Evolutionary conservation across 1,284 basidiomycete species (phyloP).

Genomic region (Leccinum solheimii): DNA sequence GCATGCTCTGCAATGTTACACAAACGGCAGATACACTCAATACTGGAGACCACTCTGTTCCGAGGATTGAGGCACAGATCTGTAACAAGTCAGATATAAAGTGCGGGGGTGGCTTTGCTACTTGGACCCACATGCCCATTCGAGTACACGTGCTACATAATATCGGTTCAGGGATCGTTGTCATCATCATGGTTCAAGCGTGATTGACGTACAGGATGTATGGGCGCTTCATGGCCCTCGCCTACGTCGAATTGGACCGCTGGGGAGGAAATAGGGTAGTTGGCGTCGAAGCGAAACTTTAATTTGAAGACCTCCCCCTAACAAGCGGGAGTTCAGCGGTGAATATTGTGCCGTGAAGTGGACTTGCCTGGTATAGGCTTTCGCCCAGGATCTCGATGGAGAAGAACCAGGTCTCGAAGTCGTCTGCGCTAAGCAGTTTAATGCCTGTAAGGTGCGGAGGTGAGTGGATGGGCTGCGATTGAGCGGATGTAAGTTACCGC

Average conservation of each 20-base stretch:
- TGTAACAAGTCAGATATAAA: slow-evolving; percentile 32
- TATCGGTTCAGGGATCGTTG: slow-evolving; percentile 16
- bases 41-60: slow-evolving; percentile 85
- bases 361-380: slow-evolving; percentile 63
- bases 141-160: slow-evolving; percentile 72
- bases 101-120: not conserved
- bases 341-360: not conserved
- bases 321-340: slow-evolving; percentile 6
- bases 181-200: not conserved
- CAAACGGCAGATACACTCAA: slow-evolving; percentile 76
- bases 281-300: slow-evolving; percentile 72
- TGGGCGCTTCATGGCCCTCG: slow-evolving; percentile 58
- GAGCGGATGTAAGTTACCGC: slow-evolving; percentile 43
- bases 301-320: slow-evolving; percentile 76
- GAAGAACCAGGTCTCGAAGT: slow-evolving; percentile 73
- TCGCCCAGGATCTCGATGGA: slow-evolving; percentile 79
- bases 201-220: slow-evolving; percentile 64
- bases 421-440: slow-evolving; percentile 64
- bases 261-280: slow-evolving; percentile 81
- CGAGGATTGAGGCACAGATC: slow-evolving; percentile 85
- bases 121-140: slow-evolving; percentile 71
- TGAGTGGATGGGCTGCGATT: slow-evolving; percentile 5
- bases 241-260: slow-evolving; percentile 78
- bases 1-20: slow-evolving; percentile 83
- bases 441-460: slow-evolving; percentile 51